Percentiles rank a stretch among this genome's conserved stretches.
These are phyloP conservation scores for Talaromyces verruculosus DNA, from an alignment of 2,329 filamentous ascomycete genomes.

Conservation along the genomic window DNA sequence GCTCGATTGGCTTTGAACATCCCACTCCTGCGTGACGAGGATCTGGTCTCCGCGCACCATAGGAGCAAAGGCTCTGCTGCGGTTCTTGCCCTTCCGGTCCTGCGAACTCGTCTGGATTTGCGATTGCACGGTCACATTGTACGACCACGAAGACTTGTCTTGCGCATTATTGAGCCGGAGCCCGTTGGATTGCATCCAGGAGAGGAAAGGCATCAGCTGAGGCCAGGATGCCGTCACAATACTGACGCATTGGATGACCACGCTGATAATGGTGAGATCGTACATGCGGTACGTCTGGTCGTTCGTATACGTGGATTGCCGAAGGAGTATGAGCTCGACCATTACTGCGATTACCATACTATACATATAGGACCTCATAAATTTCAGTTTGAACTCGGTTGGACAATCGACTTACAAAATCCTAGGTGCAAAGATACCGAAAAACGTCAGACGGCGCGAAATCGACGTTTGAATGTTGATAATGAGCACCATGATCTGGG, in stretches of 20 bases:
- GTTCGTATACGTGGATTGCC: conserved; percentile 14
- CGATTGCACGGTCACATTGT: conserved; percentile 18
- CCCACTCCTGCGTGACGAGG: conserved; percentile 23
- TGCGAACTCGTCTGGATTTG: conserved; percentile 12
- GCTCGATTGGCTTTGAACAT: conserved; percentile 26
- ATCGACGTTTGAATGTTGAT: conserved; percentile 26
- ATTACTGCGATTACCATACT: conserved; percentile 25
- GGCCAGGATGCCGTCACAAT: conserved; percentile 30
- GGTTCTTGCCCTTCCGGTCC: conserved; percentile 17
- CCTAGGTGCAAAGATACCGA: conserved; percentile 27
- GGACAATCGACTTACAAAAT: conserved; percentile 23
- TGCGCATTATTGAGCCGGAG: conserved; percentile 23
- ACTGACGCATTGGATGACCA: conserved; percentile 27
- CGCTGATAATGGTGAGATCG: conserved; percentile 25
- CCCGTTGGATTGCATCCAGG: conserved; percentile 26
- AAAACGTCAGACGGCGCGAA: conserved; percentile 25
- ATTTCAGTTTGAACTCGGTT: not conserved
- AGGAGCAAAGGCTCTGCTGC: conserved; percentile 3
- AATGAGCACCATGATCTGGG: conserved; percentile 27
- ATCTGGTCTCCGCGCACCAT: conserved; percentile 16
- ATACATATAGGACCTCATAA: not conserved
- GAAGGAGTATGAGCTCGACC: conserved; percentile 23
- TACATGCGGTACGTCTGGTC: conserved; percentile 27
- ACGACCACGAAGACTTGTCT: conserved; percentile 17
- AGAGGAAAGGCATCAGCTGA: conserved; percentile 28